Base-by-base conservation (phyloP, 2,329 filamentous ascomycete genomes). In the Alternaria hordeiaustralica region DNA sequence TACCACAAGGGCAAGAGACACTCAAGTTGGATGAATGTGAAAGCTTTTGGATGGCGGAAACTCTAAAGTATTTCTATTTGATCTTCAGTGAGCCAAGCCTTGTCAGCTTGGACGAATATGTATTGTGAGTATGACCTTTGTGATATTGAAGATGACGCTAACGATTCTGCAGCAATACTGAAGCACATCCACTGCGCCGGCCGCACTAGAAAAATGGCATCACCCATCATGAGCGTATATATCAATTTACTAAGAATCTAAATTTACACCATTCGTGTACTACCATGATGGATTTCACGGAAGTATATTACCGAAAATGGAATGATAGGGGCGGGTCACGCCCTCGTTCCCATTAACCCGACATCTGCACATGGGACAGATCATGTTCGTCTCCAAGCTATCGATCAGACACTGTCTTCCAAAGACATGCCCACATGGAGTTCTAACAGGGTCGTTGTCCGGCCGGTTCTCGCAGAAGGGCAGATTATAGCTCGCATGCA, bases 31-130 rank as follows among this genome's bases (percentile, higher is more conserved):
- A 80, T 36, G 63, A 72, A 50, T 79, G 77, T 47, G 78, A 97
- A 82, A 94, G 91, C 74, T 97, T 96, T 80, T 97, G 94, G 92
- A 84, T 93, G 64, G 92, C 92, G 4, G 94, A 97, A 84, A 97
- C 93, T 44, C 83, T 97, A 71, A 97, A 97, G 84, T 97, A 97
- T 76, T 97, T 96, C 70, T 97, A 93, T 78, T 79, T 97, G 60
- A 84, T 97, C 54, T 97, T 92, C 77, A 88, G 88, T 21, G 86
- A 89, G 60, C 89, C 91, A 0, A 84, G 86, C n/a, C 71, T 89
- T 28, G 82, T 92, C 44, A 90, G 84, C 72, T 77, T 93, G 72
- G 90, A 93, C 76, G 86, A 91, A 9, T 92, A 84, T 76, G 88
- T 92, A 43, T 80, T 91, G 74, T 80, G 61, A 79, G 76, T 36